These are phyloP conservation scores for Boletus tomentosulus DNA, from an alignment of 768 basidiomycete genomes.

Conservation along the genomic window DNA sequence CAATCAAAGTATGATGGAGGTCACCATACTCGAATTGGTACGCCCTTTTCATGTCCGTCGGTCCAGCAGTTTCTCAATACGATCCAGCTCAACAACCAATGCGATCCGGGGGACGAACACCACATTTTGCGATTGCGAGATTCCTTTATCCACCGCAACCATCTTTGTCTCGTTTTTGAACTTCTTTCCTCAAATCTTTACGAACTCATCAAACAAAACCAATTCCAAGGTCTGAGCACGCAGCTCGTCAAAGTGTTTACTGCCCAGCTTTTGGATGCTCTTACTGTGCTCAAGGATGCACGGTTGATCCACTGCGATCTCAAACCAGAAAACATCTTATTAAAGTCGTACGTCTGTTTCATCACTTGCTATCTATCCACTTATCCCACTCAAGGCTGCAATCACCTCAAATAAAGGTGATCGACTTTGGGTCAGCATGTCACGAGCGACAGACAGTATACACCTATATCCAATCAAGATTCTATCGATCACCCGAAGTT, in stretches of 20 bases:
- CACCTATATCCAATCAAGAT: slow-evolving; percentile 98
- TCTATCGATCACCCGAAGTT: slow-evolving; percentile 98
- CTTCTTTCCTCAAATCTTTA: slow-evolving; percentile 95
- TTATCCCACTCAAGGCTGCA: slow-evolving; percentile 57
- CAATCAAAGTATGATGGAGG: slow-evolving; percentile 99
- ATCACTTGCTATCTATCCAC: not conserved
- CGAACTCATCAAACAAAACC: slow-evolving; percentile 99
- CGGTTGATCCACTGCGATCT: slow-evolving; percentile 97
- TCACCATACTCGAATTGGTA: slow-evolving; percentile 93
- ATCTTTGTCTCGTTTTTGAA: slow-evolving; percentile 97
- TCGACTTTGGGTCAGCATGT: slow-evolving; percentile 98
- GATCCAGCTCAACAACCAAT: slow-evolving; percentile 83
- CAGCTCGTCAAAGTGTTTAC: slow-evolving; percentile 99
- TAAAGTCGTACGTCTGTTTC: slow-evolving; percentile 70
- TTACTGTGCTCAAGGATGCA: slow-evolving; percentile 92
- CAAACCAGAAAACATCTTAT: slow-evolving; percentile 96
- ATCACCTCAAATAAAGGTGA: slow-evolving; percentile 97
- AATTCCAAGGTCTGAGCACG: slow-evolving; percentile 94
- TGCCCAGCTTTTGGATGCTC: slow-evolving; percentile 86
- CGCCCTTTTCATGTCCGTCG: slow-evolving; percentile 32
- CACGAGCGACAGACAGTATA: slow-evolving; percentile 99
- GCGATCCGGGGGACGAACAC: slow-evolving; percentile 92
- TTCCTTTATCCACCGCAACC: slow-evolving; percentile 94
- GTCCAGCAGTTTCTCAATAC: not conserved
- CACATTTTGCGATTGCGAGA: slow-evolving; percentile 94